phyloP scores from a whole-genome alignment of 768 basidiomycete genomes.

The Piloderma croceum region DNA sequence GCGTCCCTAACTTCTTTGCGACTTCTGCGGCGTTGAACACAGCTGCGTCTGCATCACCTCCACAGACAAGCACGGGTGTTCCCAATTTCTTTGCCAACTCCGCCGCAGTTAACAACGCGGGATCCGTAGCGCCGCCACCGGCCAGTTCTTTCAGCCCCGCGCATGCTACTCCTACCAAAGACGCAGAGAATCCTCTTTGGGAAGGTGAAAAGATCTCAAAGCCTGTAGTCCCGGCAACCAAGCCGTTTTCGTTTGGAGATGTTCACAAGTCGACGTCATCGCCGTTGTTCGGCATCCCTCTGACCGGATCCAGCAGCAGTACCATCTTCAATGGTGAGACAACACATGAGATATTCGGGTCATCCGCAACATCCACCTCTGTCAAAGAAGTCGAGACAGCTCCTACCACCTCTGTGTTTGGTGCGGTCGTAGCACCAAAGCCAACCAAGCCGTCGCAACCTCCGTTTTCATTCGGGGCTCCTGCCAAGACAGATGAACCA shows the following conservation, averaged over 20 bases:
- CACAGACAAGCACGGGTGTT: constrained; percentile 25
- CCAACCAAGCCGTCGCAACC: constrained; percentile 7
- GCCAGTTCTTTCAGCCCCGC: constrained; percentile 15
- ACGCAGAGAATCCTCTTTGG: constrained; percentile 40
- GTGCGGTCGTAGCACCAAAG: constrained; percentile 13
- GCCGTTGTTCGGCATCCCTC: constrained; percentile 8
- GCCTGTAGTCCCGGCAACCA: constrained; percentile 6
- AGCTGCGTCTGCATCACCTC: constrained; percentile 7
- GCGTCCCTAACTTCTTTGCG: too few species aligned
- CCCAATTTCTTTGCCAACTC: constrained; percentile 60
- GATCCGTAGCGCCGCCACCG: constrained; percentile 22
- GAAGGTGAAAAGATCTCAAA: constrained; percentile 30
- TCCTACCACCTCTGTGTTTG: constrained; percentile 10
- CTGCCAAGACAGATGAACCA: constrained; percentile 12
- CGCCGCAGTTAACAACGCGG: constrained; percentile 13
- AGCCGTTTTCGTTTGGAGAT: too few species aligned
- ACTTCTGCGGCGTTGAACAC: constrained; percentile 3
- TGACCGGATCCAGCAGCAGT: constrained; percentile 3
- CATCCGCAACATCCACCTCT: constrained; percentile 1
- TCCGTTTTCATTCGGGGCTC: constrained; percentile 26
- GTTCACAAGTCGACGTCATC: constrained; percentile 8
- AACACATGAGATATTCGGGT: constrained; percentile 6
- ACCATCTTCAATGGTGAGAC: constrained; percentile 7
- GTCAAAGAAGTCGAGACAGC: background rate
- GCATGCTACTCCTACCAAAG: constrained; percentile 28